These are phyloP conservation scores for Amborella trichopoda DNA, from an alignment of 164 flowering plant genomes.

Conservation along the genomic window DNA sequence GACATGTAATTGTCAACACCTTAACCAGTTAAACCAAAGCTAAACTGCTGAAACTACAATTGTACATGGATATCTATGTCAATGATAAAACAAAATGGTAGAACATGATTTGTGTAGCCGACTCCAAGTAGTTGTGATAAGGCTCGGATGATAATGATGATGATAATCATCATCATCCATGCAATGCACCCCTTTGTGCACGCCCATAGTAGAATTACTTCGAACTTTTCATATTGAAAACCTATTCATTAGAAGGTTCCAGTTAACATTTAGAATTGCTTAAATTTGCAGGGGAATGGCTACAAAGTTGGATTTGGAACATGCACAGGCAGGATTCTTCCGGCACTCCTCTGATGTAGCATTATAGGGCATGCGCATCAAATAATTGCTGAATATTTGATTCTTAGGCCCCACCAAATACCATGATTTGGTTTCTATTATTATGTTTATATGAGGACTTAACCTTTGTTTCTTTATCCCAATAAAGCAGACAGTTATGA, in stretches of 20 bases:
- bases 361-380: no score
- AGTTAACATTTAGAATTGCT: neutral
- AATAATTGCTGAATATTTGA: no score
- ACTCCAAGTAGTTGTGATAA: neutral
- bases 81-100: no score
- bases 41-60: no score
- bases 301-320: slow-evolving; percentile 87
- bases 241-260: neutral
- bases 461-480: no score
- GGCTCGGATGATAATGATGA: neutral
- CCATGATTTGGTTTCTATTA: no score
- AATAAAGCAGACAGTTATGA: no score
- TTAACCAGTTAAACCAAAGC: no score
- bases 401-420: no score
- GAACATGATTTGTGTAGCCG: neutral
- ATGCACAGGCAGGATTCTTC: slow-evolving; percentile 72
- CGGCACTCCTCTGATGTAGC: slow-evolving; percentile 43
- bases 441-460: no score
- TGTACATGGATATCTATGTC: no score
- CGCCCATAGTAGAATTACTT: neutral
- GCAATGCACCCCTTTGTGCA: neutral
- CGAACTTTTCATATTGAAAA: neutral
- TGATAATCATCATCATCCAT: neutral
- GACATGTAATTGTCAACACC: no score
- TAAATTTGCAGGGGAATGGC: slow-evolving; percentile 64